Conservation (phyloP, 23 red algal genomes). For the Gracilaria caudata region DNA sequence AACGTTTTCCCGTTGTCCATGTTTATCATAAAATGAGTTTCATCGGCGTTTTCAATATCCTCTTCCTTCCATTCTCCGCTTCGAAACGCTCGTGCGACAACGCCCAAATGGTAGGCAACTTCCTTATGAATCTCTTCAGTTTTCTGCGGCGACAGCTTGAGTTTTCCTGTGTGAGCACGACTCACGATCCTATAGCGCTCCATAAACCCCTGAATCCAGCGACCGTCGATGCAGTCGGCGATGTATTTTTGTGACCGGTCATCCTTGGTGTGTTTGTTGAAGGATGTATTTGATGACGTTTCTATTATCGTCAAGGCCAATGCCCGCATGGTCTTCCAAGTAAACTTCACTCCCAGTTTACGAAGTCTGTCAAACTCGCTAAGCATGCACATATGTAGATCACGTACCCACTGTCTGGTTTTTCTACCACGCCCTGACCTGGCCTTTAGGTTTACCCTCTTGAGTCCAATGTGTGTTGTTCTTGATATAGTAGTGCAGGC, state of each 20-base stretch:
- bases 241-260: neutral
- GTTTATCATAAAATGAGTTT: neutral
- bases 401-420: neutral
- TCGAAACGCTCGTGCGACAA: neutral
- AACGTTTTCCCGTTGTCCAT: neutral
- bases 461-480: neutral
- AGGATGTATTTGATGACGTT: neutral
- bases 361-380: neutral
- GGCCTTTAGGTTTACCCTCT: neutral
- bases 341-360: slow-evolving; percentile 9
- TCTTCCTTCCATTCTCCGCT: slow-evolving; percentile 17
- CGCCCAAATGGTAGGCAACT: slow-evolving; percentile 27
- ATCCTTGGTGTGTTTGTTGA: neutral
- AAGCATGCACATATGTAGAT: neutral
- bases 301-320: neutral
- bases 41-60: slow-evolving; percentile 9
- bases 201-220: slow-evolving; percentile 29
- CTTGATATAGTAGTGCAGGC: neutral
- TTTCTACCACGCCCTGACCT: neutral
- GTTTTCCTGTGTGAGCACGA: slow-evolving; percentile 29
- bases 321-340: neutral
- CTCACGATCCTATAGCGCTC: slow-evolving; percentile 44
- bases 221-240: neutral
- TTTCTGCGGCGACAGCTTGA: slow-evolving; percentile 3
- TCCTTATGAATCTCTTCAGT: neutral